Evolutionary conservation across 2,329 filamentous ascomycete genomes (phyloP).

Genomic region (Pseudonectria buxi): DNA sequence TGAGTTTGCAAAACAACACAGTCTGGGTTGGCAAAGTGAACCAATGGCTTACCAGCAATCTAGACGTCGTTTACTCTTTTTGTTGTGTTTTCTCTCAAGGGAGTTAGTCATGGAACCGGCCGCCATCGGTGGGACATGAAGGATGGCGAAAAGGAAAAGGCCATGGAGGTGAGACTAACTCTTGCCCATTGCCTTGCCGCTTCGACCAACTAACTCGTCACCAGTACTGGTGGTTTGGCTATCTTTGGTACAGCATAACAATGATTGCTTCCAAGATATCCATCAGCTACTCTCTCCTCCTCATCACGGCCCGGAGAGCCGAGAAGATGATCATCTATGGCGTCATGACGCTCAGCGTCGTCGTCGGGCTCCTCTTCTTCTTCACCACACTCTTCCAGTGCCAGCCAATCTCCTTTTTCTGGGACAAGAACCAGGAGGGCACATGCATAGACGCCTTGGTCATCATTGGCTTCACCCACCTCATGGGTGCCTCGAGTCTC

Average conservation of each 20-base stretch:
- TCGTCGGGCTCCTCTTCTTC: slow-evolving; percentile 34
- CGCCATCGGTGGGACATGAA: slow-evolving; percentile 28
- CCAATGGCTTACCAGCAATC: background rate
- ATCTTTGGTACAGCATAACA: slow-evolving; percentile 29
- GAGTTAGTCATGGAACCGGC: slow-evolving; percentile 35
- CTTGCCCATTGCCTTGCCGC: background rate
- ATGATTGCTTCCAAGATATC: slow-evolving; percentile 36
- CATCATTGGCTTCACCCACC: slow-evolving; percentile 45
- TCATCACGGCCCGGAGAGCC: slow-evolving; percentile 28
- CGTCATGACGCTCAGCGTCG: slow-evolving; percentile 28
- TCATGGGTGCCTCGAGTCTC: slow-evolving; percentile 44
- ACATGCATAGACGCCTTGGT: slow-evolving; percentile 33
- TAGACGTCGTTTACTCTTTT: slow-evolving; percentile 32
- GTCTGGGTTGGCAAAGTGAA: background rate
- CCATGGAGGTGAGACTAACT: slow-evolving; percentile 28
- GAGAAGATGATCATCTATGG: slow-evolving; percentile 31
- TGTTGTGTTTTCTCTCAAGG: slow-evolving; percentile 26
- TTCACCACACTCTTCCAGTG: slow-evolving; percentile 37
- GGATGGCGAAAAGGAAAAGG: slow-evolving; percentile 17
- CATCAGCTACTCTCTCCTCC: slow-evolving; percentile 36
- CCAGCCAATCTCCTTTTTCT: slow-evolving; percentile 33
- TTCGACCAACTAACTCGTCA: background rate
- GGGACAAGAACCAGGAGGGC: slow-evolving; percentile 29
- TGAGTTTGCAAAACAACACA: slow-evolving; percentile 9
- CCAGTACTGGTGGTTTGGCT: slow-evolving; percentile 33